Percentiles rank a stretch among this genome's conserved stretches.
Conservation (phyloP, 768 basidiomycete species). For the Lactifluus piperatus region DNA sequence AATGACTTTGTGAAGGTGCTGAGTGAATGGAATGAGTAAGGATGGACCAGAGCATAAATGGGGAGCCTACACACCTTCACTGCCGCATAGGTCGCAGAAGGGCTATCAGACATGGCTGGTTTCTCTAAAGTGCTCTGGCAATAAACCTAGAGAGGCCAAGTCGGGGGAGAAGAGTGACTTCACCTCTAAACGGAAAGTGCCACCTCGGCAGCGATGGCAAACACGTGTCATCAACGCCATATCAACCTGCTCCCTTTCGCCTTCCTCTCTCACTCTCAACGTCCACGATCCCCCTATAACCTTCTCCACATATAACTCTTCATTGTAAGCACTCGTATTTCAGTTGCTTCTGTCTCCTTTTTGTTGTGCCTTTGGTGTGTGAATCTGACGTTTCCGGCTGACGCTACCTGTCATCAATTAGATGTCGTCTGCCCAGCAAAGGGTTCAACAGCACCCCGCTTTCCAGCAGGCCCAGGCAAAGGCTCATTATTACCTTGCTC, state of each 20-base stretch:
- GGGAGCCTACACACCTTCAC: conserved; percentile 37
- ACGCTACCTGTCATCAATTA: conserved; percentile 19
- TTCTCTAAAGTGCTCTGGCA: conserved; percentile 5
- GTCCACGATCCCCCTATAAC: conserved; percentile 14
- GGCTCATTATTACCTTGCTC: conserved; percentile 69
- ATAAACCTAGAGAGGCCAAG: background rate
- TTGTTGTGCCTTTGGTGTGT: background rate
- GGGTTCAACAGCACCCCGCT: conserved; percentile 81
- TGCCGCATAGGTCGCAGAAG: conserved; percentile 33
- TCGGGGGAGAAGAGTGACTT: background rate
- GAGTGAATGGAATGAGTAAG: conserved; percentile 4
- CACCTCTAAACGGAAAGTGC: conserved; percentile 27
- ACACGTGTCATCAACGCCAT: conserved; percentile 54
- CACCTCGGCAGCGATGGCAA: conserved; percentile 31
- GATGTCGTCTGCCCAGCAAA: conserved; percentile 71
- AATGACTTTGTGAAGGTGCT: conserved; percentile 56
- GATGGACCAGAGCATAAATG: background rate
- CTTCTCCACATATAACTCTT: background rate
- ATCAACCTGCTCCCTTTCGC: conserved; percentile 25
- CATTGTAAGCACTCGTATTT: conserved; percentile 12
- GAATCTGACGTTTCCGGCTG: background rate
- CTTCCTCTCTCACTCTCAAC: conserved; percentile 19
- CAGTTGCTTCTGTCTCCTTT: background rate
- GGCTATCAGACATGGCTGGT: conserved; percentile 37
- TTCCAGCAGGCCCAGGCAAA: conserved; percentile 78